Evolutionary conservation across 768 basidiomycete species (phyloP), one percentile per base, ranked within the genome.

Genomic region (Amanita rubescens): DNA sequence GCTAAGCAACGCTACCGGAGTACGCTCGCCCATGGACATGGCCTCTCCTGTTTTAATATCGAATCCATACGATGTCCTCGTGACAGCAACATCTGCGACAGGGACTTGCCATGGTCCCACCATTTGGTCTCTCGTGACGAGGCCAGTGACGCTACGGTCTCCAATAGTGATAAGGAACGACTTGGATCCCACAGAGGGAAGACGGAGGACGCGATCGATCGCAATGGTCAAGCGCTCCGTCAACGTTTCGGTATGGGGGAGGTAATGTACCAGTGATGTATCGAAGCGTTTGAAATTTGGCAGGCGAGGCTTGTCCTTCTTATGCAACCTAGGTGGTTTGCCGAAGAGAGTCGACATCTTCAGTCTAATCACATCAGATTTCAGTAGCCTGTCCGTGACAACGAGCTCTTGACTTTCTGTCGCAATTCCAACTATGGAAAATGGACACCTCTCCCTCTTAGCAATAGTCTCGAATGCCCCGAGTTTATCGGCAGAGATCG

Each of bases 101-200:
- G 96, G 95, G 9, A 97, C 89, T 70, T 99, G 96, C 89, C 90
- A 99, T 0, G 94, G 95, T 0, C 96, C 96, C 20, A 97, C 92
- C 95, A 99, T 98, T 69, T 99, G 96, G 65, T 99, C 96, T 50
- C 96, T 82, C 5, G 88, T 83, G 57, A 97, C 91, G 43, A 99
- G 82, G 20, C 96, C 96, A 0, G 94, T 93, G 67, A 99, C 85
- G 33, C 87, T 79, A 42, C 96, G 82, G 63, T 99, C 96, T 22
- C 96, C 96, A 55, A 99, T 99, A 47, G 96, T 99, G 68, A 99
- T 94, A 46, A 99, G 78, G 84, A 97, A 99, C 7, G 92, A 87
- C 65, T 99, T 99, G 27, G 93, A 95, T 2, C 82, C 94, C 35
- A 98, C 94, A 11, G 88, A 85, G 1, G 96, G 96, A 11, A 98